These are phyloP conservation scores for Geotrichum reessii DNA, from an alignment of 1,139 yeast species.

Conservation along the genomic window DNA sequence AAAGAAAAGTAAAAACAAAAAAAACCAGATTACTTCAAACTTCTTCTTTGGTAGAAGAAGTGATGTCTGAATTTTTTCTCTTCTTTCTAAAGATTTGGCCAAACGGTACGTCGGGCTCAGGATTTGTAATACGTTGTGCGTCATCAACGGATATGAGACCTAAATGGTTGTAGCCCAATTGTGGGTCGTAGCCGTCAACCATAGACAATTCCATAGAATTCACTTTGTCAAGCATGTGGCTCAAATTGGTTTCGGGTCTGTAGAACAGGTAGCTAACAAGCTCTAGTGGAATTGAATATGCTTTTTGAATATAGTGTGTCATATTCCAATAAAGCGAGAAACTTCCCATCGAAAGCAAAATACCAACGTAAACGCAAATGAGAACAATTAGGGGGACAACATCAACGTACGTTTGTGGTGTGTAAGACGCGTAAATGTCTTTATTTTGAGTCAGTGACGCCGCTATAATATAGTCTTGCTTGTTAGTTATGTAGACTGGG, in stretches of 20 bases:
- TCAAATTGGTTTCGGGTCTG: conserved; percentile 10
- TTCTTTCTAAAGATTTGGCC: conserved; percentile 6
- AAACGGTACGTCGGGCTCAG: conserved; percentile 19
- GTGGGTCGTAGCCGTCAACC: conserved; percentile 18
- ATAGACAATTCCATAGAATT: conserved; percentile 6
- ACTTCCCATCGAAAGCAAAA: neutral
- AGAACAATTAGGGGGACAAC: conserved; percentile 10
- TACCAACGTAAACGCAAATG: neutral
- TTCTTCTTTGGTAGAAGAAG: neutral
- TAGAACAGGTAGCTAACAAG: conserved; percentile 14
- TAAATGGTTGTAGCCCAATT: conserved; percentile 16
- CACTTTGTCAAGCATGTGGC: conserved; percentile 11
- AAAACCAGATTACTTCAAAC: neutral
- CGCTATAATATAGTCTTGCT: conserved; percentile 8
- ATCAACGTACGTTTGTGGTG: conserved; percentile 16
- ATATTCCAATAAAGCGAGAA: conserved; percentile 8
- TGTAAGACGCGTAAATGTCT: conserved; percentile 6
- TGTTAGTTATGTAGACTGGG: conserved; percentile 11
- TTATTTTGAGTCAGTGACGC: conserved; percentile 12
- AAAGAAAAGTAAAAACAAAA: neutral
- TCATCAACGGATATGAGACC: conserved; percentile 16
- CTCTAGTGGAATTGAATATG: conserved; percentile 14
- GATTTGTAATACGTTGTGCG: conserved; percentile 4
- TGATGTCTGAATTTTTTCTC: neutral
- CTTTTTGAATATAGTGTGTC: conserved; percentile 4